Conservation (phyloP, 345 rosid species). For the Dovyalis caffra region DNA sequence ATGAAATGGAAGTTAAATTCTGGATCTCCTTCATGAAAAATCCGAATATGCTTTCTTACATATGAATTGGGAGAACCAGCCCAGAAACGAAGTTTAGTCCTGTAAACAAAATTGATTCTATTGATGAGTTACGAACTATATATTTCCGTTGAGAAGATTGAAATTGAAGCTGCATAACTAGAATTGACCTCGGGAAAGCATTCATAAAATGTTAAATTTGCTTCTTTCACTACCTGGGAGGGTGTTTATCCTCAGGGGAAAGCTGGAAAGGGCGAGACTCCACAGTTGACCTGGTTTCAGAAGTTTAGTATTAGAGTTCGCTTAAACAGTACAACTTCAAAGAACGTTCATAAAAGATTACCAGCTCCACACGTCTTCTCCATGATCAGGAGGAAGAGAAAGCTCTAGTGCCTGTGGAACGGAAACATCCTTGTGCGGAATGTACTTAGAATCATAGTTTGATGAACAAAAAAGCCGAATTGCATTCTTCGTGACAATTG, state of each 20-base stretch:
- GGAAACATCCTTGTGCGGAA: constrained; percentile 97
- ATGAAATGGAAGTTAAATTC: constrained; percentile 71
- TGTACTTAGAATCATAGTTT: constrained; percentile 84
- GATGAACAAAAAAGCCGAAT: constrained; percentile 96
- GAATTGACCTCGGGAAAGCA: too few relatives aligned
- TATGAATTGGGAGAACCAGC: constrained; percentile 95
- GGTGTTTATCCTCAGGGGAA: too few relatives aligned
- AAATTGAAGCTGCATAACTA: too few relatives aligned
- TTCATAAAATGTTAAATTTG: too few relatives aligned
- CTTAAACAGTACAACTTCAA: too few relatives aligned
- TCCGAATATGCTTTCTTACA: constrained; percentile 66
- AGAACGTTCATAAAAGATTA: constrained; percentile 27
- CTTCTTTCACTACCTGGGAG: too few relatives aligned
- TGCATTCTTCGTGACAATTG: constrained; percentile 76
- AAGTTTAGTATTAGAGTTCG: too few relatives aligned
- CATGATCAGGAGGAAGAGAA: constrained; percentile 87
- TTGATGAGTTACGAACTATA: too few relatives aligned
- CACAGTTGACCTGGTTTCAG: too few relatives aligned
- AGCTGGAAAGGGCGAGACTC: too few relatives aligned
- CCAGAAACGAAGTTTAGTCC: constrained; percentile 95
- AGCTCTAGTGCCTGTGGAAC: constrained; percentile 96
- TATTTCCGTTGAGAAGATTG: too few relatives aligned
- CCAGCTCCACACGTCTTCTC: constrained; percentile 82
- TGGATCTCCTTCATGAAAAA: constrained; percentile 36
- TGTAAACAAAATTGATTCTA: too few relatives aligned